These are phyloP conservation scores for Phytophthora litchii DNA, from an alignment of 352 stramenopile genomes.

Conservation along the genomic window DNA sequence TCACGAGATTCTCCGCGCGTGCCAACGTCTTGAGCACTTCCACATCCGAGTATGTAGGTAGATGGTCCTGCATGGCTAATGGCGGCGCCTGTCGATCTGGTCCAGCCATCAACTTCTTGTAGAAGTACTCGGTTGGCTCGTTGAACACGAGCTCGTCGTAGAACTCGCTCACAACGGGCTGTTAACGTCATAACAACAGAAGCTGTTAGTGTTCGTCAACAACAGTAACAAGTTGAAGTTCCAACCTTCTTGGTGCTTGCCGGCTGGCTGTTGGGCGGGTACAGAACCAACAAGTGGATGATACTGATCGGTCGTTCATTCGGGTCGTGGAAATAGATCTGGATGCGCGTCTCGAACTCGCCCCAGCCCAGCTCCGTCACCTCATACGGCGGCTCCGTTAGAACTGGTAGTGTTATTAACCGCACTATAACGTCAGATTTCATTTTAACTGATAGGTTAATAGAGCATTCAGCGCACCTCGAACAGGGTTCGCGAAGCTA, in stretches of 20 bases:
- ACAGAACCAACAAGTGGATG: constrained; percentile 88
- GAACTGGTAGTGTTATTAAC: constrained; percentile 52
- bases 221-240: constrained; percentile 4
- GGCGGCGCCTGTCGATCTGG: constrained; percentile 70
- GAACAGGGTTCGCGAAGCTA: constrained; percentile 94
- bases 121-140: constrained; percentile 96
- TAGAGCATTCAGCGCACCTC: constrained; percentile 48
- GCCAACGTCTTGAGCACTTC: constrained; percentile 87
- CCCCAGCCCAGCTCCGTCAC: constrained; percentile 97
- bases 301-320: constrained; percentile 92
- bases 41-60: constrained; percentile 90
- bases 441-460: constrained; percentile 5
- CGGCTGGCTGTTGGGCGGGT: constrained; percentile 83
- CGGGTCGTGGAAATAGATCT: constrained; percentile 96
- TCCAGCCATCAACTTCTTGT: constrained; percentile 89
- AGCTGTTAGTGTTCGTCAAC: background rate
- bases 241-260: constrained; percentile 91
- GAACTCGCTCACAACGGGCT: constrained; percentile 95
- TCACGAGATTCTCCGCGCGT: constrained; percentile 83
- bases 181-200: constrained; percentile 6
- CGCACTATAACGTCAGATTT: constrained; percentile 9
- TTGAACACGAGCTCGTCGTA: constrained; percentile 99
- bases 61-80: constrained; percentile 81
- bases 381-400: constrained; percentile 95
- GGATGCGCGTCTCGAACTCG: constrained; percentile 97